Evolutionary conservation across 805 yeast species (phyloP), one percentile per base, ranked within the genome.

Genomic region (Cephaloascus fragrans): DNA sequence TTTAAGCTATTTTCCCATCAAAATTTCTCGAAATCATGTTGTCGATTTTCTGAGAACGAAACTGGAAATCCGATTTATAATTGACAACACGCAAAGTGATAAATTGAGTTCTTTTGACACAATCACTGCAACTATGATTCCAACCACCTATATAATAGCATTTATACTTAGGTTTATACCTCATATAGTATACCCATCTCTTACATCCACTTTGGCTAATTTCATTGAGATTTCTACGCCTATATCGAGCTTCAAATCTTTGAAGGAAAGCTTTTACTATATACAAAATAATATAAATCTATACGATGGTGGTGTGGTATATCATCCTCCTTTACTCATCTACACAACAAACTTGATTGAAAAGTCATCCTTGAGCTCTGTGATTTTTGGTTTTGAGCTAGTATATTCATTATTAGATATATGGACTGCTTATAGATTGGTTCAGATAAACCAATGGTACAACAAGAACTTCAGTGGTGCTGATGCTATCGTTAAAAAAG

Each of bases 241-340:
- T 0, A 63, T 83, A 3, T 72, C 83, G 40, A 81, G 93, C 29
- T 83, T 70, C 58, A 69, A 76, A 40, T 62, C 76, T 32, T 53
- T 84, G 33, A 58, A 67, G 47, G 94, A 83, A 53, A 89, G 89
- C 10, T 61, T 83, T 9, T 84, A 72, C 47, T 67, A 84, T 37
- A 59, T 75, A 40, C 55, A 65, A 3, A 71, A 78, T 48, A 69
- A 67, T 17, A 64, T 83, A 37, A 69, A 78, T 36, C 77, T 87
- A 6, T 90, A 87, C 51, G 76, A 76, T 44, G 96, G 97, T 8
- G 94, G 94, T 18, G 77, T 88, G 15, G 81, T 82, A 28, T 90
- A 87, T 57, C 95, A 87, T 48, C 78, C 95, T 3, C 96, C 96
- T 3, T 53, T 88, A 16, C 50, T 90, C 18, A 69, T 86, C 28